phyloP scores from a whole-genome alignment of 345 rosid genomes.

The Syzygium grande region DNA sequence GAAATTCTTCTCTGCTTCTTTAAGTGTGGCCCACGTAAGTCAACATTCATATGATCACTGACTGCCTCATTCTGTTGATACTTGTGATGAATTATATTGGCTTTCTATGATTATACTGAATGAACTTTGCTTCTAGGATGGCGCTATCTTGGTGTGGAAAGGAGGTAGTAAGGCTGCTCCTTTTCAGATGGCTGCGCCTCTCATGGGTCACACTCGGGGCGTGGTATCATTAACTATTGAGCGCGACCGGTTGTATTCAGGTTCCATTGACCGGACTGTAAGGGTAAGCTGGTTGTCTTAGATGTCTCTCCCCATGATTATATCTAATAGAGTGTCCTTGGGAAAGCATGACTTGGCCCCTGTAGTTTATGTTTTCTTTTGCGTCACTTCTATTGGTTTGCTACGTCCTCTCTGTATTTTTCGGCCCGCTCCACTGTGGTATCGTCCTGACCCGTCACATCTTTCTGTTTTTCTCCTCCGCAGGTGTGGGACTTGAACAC shows the following conservation, averaged over 20 bases:
- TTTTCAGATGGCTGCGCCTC: constrained; percentile 18
- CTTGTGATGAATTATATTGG: neutral
- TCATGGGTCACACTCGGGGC: constrained; percentile 24
- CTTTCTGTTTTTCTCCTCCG: neutral
- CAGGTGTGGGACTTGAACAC: constrained; percentile 54
- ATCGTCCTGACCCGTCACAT: neutral
- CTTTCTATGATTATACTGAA: neutral
- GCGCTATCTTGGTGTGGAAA: constrained; percentile 42
- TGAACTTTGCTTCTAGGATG: constrained; percentile 25
- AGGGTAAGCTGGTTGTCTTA: constrained; percentile 17
- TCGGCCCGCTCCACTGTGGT: rapidly evolving
- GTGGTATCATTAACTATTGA: constrained; percentile 32
- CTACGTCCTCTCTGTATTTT: neutral
- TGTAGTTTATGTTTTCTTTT: neutral
- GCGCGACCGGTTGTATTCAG: constrained; percentile 25
- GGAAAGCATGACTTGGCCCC: neutral
- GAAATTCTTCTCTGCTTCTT: neutral
- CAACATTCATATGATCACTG: neutral
- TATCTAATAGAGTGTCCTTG: neutral
- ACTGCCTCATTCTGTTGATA: neutral
- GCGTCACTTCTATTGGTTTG: neutral
- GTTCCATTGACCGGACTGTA: constrained; percentile 37
- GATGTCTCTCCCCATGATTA: neutral
- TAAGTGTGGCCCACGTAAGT: neutral
- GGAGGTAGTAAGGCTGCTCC: constrained; percentile 23